Base-by-base conservation (phyloP, 805 yeast species). In the Lipomyces kockii region DNA sequence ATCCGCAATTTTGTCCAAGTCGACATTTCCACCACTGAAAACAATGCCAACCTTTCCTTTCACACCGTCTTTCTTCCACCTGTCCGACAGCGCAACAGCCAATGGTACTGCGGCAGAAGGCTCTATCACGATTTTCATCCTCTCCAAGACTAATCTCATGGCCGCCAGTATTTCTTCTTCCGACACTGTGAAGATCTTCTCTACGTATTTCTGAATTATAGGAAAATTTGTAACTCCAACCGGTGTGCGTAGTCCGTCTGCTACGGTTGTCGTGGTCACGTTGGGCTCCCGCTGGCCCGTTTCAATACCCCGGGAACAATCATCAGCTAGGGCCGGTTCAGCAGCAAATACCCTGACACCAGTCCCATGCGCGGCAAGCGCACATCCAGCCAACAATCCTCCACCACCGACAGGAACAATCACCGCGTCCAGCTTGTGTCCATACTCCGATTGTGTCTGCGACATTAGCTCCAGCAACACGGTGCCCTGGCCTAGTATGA, bases 341-440 rank as follows among this genome's bases (percentile, higher is more conserved):
- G 68, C 75, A 11, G 71, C 75, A 61, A 61, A 72, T 20, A 72
- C 72, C 27, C 62, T 63, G 25, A 69, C 68, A 4, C 64, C 61
- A n/a, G 75, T 68, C 3, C 70, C 61, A 12, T 59, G 66, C 9
- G 67, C 67, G 22, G 76, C 72, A 49, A 73, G 61, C 14, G 73
- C 71, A n/a, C 70, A 43, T 9, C 86, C 86, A 9, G 85, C 82
- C 70, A 83, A 80, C 67, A 83, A 78, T 20, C 86, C 86, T 58
- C 86, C 86, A 20, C 86, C 86, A 7, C 86, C 86, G n/a, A 83
- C 85, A 14, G 85, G 86, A n/a, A 82, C 78, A 65, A 83, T 81
- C 5, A 83, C 76, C 2, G 84, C 85, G 65, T 77, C 80, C 66
- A 83, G 76, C 56, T 80, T 76, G 49, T 80, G 75, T 46, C 80